These are phyloP conservation scores for Kwoniella dejecticola DNA, from an alignment of 768 basidiomycete genomes.

Conservation along the genomic window DNA sequence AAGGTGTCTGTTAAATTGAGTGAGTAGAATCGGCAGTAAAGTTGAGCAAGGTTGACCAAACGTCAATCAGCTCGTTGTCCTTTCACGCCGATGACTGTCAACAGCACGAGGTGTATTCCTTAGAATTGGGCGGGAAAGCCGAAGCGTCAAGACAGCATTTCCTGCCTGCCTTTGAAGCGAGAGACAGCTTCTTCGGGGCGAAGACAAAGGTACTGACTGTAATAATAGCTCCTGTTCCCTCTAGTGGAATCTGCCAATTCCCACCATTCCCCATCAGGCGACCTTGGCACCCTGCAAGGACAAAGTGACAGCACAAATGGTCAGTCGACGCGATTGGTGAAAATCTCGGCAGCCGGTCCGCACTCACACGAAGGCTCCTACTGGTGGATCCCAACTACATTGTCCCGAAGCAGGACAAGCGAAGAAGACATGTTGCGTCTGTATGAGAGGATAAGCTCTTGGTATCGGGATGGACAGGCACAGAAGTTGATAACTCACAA, in stretches of 20 bases:
- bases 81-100: too few relatives aligned
- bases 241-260: slow-evolving; percentile 82
- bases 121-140: neutral
- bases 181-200: neutral
- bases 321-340: too few relatives aligned
- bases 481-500: too few relatives aligned
- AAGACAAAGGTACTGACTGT: slow-evolving; percentile 57
- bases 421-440: slow-evolving; percentile 71
- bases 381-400: slow-evolving; percentile 89
- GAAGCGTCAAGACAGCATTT: too few relatives aligned
- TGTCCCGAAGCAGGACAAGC: slow-evolving; percentile 77
- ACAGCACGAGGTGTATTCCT: too few relatives aligned
- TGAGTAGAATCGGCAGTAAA: too few relatives aligned
- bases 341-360: too few relatives aligned
- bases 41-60: too few relatives aligned
- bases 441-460: neutral
- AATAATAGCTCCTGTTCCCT: slow-evolving; percentile 85
- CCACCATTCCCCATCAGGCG: slow-evolving; percentile 91
- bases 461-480: too few relatives aligned
- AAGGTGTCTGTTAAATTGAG: slow-evolving; percentile 64
- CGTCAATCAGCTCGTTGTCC: too few relatives aligned
- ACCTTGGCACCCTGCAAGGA: slow-evolving; percentile 66
- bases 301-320: too few relatives aligned
- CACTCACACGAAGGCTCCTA: slow-evolving; percentile 72
- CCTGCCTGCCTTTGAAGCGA: too few relatives aligned